Conservation (phyloP, 768 basidiomycete genomes). For the Wakefieldia striispora region DNA sequence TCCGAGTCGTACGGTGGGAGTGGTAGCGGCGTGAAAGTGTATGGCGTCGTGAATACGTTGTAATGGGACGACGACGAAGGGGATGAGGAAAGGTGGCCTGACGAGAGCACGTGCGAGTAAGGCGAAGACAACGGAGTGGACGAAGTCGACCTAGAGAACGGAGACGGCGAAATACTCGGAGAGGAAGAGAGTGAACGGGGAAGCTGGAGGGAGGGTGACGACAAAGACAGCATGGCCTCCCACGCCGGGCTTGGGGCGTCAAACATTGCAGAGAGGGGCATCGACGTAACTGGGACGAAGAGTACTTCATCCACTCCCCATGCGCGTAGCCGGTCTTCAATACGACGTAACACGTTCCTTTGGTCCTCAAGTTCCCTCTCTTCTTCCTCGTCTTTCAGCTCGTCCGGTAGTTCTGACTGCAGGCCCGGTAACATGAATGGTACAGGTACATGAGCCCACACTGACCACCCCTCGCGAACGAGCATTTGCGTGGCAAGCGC, state of each 20-base stretch:
- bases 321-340: conserved; percentile 53
- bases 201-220: conserved; percentile 26
- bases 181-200: conserved; percentile 30
- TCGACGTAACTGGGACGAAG: conserved; percentile 42
- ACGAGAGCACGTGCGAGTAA: conserved; percentile 24
- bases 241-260: conserved; percentile 18
- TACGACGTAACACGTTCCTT: conserved; percentile 39
- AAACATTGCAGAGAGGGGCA: conserved; percentile 22
- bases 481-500: conserved; percentile 81
- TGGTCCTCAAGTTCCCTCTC: conserved; percentile 39
- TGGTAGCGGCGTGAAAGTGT: conserved; percentile 30
- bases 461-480: conserved; percentile 61
- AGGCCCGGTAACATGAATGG: conserved; percentile 32
- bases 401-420: conserved; percentile 37
- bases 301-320: conserved; percentile 82
- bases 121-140: conserved; percentile 34
- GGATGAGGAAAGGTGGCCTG: conserved; percentile 22
- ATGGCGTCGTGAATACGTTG: conserved; percentile 25
- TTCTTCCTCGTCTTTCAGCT: conserved; percentile 30
- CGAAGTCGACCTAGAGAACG: conserved; percentile 30
- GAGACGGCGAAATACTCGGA: conserved; percentile 32
- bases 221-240: conserved; percentile 19
- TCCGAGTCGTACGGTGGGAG: conserved; percentile 30
- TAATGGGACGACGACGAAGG: conserved; percentile 27
- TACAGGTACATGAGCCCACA: conserved; percentile 65